Conservation (phyloP, 2,329 filamentous ascomycete genomes). For the Plenodomus tracheiphilus region DNA sequence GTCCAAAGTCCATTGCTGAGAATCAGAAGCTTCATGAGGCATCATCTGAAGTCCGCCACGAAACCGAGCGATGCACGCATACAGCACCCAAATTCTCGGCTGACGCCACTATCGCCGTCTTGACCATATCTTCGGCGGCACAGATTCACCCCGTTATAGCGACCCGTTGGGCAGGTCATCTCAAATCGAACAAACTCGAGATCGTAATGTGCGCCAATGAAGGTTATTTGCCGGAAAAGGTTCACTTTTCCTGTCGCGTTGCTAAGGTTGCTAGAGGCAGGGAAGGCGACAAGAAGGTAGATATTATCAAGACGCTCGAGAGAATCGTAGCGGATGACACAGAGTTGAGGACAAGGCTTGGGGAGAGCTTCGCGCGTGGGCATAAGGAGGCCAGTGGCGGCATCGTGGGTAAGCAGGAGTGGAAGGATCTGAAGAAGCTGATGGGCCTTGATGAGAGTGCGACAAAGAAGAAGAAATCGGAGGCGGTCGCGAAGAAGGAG, state of each 20-base stretch:
- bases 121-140: slow-evolving; percentile 62
- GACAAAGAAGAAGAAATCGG: slow-evolving; percentile 38
- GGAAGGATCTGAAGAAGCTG: slow-evolving; percentile 65
- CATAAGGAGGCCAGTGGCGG: slow-evolving; percentile 71
- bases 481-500: slow-evolving; percentile 39
- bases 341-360: slow-evolving; percentile 55
- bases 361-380: slow-evolving; percentile 66
- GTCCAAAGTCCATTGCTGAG: slow-evolving; percentile 56
- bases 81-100: slow-evolving; percentile 65
- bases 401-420: slow-evolving; percentile 62
- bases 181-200: slow-evolving; percentile 62
- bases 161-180: slow-evolving; percentile 65
- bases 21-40: slow-evolving; percentile 58
- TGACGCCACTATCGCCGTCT: slow-evolving; percentile 65
- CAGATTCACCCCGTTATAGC: slow-evolving; percentile 71
- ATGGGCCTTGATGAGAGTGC: slow-evolving; percentile 63
- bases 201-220: slow-evolving; percentile 69
- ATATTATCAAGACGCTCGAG: slow-evolving; percentile 64
- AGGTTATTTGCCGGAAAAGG: slow-evolving; percentile 64
- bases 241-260: slow-evolving; percentile 70
- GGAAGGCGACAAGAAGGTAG: slow-evolving; percentile 56
- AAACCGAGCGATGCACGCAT: slow-evolving; percentile 65
- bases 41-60: slow-evolving; percentile 61
- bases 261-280: slow-evolving; percentile 58
- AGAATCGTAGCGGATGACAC: slow-evolving; percentile 51